Percentiles rank a stretch among this genome's conserved stretches.
phyloP scores from a whole-genome alignment of 2,329 filamentous ascomycete genomes.

The Cordyceps javanica region DNA sequence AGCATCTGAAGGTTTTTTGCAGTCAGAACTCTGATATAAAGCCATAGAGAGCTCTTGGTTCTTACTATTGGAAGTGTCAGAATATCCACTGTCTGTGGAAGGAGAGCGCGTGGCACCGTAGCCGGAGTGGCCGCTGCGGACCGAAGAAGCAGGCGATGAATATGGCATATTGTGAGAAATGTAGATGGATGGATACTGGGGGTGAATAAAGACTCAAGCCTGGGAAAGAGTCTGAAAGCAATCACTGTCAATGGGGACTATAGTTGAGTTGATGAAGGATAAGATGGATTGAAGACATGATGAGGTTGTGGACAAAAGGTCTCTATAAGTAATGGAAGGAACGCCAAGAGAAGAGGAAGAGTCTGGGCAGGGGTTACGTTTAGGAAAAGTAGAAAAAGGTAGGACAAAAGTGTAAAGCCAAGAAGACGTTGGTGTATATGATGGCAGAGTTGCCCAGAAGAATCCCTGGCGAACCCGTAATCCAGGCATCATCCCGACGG shows the following conservation, averaged over 20 bases:
- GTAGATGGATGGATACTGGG: background rate
- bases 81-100: background rate
- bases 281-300: background rate
- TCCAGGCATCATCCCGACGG: background rate
- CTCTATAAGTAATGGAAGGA: background rate
- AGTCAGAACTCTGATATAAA: background rate
- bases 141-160: background rate
- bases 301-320: background rate
- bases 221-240: background rate
- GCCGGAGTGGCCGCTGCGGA: background rate
- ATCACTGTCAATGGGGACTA: background rate
- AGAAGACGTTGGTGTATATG: background rate
- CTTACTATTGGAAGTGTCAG: background rate
- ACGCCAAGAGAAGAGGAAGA: background rate
- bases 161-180: background rate
- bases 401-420: background rate
- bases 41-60: too few species aligned
- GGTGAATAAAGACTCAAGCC: background rate
- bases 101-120: background rate
- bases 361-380: background rate
- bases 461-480: background rate
- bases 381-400: background rate
- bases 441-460: background rate
- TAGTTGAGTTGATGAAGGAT: background rate
- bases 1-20: background rate